Percentiles rank a stretch among this genome's conserved stretches.
Conservation (phyloP, 345 rosid genomes). For the Rubroshorea leprosula region DNA sequence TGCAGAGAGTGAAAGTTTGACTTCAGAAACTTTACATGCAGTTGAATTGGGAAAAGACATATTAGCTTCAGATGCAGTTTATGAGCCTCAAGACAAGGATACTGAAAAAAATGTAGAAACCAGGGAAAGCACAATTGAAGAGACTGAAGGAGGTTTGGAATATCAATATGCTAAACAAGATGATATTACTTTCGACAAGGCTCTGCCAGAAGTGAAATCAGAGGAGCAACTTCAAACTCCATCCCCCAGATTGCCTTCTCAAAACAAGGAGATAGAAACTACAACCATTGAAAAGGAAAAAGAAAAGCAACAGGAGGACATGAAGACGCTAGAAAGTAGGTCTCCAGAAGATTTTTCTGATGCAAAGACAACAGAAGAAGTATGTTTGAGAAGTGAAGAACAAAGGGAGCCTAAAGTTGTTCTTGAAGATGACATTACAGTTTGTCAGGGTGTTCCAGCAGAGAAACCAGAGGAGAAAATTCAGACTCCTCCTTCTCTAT, state of each 20-base stretch:
- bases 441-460: slow-evolving; percentile 16
- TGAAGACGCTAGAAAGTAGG: slow-evolving; percentile 6
- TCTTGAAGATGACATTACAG: slow-evolving; percentile 15
- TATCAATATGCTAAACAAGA: neutral
- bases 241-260: slow-evolving; percentile 13
- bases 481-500: slow-evolving; percentile 23
- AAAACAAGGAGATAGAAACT: slow-evolving; percentile 1
- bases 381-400: slow-evolving; percentile 14
- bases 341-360: neutral
- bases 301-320: slow-evolving; percentile 14
- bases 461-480: slow-evolving; percentile 24
- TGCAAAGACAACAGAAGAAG: slow-evolving; percentile 16
- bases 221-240: slow-evolving; percentile 9
- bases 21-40: neutral
- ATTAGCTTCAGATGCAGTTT: slow-evolving; percentile 6
- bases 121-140: slow-evolving; percentile 4
- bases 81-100: neutral
- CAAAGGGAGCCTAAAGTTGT: slow-evolving; percentile 15
- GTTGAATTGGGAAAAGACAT: slow-evolving; percentile 2
- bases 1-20: neutral
- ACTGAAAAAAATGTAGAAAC: slow-evolving; percentile 9
- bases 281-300: neutral
- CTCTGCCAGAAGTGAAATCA: slow-evolving; percentile 2
- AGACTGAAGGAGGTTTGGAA: slow-evolving; percentile 3
- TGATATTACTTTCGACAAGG: neutral